These are phyloP conservation scores for Fusarium chaquense DNA, from an alignment of 2,329 filamentous ascomycete species.

Conservation along the genomic window DNA sequence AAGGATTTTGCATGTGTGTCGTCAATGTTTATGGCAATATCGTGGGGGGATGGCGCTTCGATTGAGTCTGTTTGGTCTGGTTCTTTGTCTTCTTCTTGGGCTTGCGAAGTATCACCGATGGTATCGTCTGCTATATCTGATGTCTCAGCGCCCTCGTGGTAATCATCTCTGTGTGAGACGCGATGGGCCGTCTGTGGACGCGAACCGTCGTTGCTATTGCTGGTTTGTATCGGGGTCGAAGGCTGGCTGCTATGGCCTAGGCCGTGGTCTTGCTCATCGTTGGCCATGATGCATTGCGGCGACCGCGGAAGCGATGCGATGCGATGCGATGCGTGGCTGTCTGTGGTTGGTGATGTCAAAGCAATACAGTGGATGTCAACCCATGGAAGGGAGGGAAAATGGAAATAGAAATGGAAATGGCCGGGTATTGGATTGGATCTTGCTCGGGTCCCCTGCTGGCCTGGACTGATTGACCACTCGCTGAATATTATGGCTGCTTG, in stretches of 20 bases:
- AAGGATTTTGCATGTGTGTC: slow-evolving; percentile 24
- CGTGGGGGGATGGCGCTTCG: slow-evolving; percentile 21
- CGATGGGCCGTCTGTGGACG: slow-evolving; percentile 46
- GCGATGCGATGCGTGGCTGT: slow-evolving; percentile 15
- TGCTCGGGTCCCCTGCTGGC: background rate
- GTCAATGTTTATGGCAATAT: slow-evolving; percentile 38
- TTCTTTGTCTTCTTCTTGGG: background rate
- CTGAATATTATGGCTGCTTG: slow-evolving; percentile 26
- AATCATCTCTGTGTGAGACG: slow-evolving; percentile 37
- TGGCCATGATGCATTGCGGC: slow-evolving; percentile 55
- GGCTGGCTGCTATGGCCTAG: slow-evolving; percentile 30
- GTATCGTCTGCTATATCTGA: slow-evolving; percentile 34
- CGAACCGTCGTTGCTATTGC: slow-evolving; percentile 25
- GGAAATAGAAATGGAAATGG: slow-evolving; percentile 24
- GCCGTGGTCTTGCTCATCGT: slow-evolving; percentile 48
- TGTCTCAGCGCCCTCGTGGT: slow-evolving; percentile 31
- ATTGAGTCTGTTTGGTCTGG: slow-evolving; percentile 17
- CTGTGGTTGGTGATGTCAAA: slow-evolving; percentile 21
- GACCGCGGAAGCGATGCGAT: slow-evolving; percentile 14
- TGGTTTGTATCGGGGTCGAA: slow-evolving; percentile 33
- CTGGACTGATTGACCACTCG: slow-evolving; percentile 1
- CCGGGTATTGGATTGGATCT: slow-evolving; percentile 32
- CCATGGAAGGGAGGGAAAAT: slow-evolving; percentile 18
- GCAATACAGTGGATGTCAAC: slow-evolving; percentile 11
- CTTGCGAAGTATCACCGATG: slow-evolving; percentile 27